Evolutionary conservation across 306 rosid species (phyloP).

Genomic region (Fagus sylvatica): DNA sequence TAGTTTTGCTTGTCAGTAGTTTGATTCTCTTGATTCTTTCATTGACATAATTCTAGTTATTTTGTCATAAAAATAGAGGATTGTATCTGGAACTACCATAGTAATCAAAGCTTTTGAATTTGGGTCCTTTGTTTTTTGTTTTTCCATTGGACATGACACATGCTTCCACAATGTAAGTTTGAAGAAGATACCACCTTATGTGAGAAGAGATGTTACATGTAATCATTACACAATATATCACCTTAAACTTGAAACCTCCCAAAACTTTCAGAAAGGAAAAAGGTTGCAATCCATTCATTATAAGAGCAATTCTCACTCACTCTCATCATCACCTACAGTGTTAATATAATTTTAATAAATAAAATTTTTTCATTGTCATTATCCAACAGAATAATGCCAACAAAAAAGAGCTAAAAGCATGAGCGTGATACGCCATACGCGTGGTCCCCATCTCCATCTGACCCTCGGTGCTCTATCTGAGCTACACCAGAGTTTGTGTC

Average conservation of each 20-base stretch:
- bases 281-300: too few relatives aligned
- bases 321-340: not conserved
- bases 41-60: too few relatives aligned
- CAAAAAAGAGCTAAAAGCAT: not conserved
- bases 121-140: not conserved
- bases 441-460: not conserved
- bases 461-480: not conserved
- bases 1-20: not conserved
- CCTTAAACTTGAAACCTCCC: too few relatives aligned
- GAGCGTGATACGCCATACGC: not conserved
- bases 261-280: too few relatives aligned
- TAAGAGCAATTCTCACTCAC: too few relatives aligned
- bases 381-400: conserved; percentile 19
- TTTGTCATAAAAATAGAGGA: not conserved
- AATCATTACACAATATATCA: too few relatives aligned
- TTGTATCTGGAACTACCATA: not conserved
- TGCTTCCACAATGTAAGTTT: not conserved
- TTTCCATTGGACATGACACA: not conserved
- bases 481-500: not conserved
- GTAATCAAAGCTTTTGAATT: too few relatives aligned
- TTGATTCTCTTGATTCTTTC: too few relatives aligned
- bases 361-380: not conserved
- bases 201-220: too few relatives aligned
- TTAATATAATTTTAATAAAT: not conserved
- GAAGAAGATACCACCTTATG: not conserved